Evolutionary conservation across 2,329 filamentous ascomycete genomes (phyloP).

Genomic region (Colletotrichum viniferum): DNA sequence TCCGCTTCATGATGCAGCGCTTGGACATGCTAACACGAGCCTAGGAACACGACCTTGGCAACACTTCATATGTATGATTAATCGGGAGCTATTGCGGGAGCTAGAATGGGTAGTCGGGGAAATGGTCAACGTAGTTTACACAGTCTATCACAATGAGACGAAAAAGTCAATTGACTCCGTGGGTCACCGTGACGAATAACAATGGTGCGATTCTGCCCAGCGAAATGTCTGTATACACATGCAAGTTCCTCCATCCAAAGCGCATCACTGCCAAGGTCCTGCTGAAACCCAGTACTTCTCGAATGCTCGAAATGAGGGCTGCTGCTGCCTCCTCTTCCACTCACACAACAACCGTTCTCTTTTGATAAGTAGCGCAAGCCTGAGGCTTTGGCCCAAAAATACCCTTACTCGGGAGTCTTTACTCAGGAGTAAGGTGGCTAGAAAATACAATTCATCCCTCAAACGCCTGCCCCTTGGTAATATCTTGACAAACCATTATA

Average conservation of each 20-base stretch:
- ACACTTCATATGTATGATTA: conserved; percentile 54
- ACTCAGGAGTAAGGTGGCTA: not conserved
- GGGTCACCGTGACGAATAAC: not conserved
- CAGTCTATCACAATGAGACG: not conserved
- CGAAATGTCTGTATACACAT: not conserved
- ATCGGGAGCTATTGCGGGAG: not conserved
- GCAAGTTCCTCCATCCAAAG: not conserved
- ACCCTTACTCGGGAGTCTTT: not conserved
- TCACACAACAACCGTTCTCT: not conserved
- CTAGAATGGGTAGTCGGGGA: not conserved
- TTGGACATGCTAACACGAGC: not conserved
- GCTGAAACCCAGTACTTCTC: not conserved
- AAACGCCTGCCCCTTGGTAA: conserved; percentile 19
- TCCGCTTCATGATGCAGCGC: conserved; percentile 2
- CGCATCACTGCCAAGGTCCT: not conserved
- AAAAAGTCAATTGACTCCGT: not conserved
- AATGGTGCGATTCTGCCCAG: not conserved
- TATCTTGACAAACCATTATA: conserved; percentile 20
- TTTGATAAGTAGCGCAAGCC: conserved; percentile 9
- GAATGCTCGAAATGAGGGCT: not conserved
- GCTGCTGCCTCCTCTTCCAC: not conserved
- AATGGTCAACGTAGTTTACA: not conserved
- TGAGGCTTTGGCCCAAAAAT: not conserved
- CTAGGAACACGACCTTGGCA: conserved; percentile 71
- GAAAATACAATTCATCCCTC: conserved; percentile 4